These are phyloP conservation scores for Penicillium manginii DNA, from an alignment of 495 filamentous ascomycete species.

Conservation along the genomic window DNA sequence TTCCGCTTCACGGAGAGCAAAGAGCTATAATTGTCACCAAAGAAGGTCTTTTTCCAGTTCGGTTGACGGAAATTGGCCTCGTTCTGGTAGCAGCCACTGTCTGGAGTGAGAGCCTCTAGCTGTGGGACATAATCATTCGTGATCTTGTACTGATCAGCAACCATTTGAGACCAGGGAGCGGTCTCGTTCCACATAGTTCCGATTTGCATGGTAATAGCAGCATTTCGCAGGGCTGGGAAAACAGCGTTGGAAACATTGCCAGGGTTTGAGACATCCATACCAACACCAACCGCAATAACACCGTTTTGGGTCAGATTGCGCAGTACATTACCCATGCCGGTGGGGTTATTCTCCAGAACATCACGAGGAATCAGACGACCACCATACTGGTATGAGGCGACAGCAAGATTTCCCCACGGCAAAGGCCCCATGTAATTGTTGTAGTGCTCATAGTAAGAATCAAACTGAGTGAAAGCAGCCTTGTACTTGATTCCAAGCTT, in stretches of 20 bases:
- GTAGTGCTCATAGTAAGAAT: slow-evolving; percentile 55
- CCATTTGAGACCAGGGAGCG: slow-evolving; percentile 47
- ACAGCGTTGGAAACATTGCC: slow-evolving; percentile 56
- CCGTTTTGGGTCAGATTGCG: slow-evolving; percentile 45
- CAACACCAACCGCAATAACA: slow-evolving; percentile 49
- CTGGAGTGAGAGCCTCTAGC: slow-evolving; percentile 47
- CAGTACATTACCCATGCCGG: slow-evolving; percentile 39
- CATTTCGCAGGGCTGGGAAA: slow-evolving; percentile 58
- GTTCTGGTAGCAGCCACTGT: slow-evolving; percentile 43
- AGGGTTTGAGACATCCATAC: slow-evolving; percentile 42
- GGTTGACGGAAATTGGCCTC: slow-evolving; percentile 54
- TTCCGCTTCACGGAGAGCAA: slow-evolving; percentile 46
- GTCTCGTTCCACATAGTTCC: slow-evolving; percentile 46
- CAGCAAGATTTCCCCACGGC: slow-evolving; percentile 44
- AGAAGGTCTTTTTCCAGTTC: slow-evolving; percentile 58
- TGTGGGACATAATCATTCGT: slow-evolving; percentile 47
- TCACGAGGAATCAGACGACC: slow-evolving; percentile 61
- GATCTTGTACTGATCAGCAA: slow-evolving; percentile 41
- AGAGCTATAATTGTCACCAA: slow-evolving; percentile 48
- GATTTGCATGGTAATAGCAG: slow-evolving; percentile 52
- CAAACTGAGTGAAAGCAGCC: slow-evolving; percentile 32
- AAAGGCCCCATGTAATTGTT: slow-evolving; percentile 43
- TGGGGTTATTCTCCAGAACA: slow-evolving; percentile 50
- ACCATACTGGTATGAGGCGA: slow-evolving; percentile 56
- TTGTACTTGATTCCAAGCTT: slow-evolving; percentile 33